Conservation (phyloP, 257 asterid species). For the Petrea volubilis region DNA sequence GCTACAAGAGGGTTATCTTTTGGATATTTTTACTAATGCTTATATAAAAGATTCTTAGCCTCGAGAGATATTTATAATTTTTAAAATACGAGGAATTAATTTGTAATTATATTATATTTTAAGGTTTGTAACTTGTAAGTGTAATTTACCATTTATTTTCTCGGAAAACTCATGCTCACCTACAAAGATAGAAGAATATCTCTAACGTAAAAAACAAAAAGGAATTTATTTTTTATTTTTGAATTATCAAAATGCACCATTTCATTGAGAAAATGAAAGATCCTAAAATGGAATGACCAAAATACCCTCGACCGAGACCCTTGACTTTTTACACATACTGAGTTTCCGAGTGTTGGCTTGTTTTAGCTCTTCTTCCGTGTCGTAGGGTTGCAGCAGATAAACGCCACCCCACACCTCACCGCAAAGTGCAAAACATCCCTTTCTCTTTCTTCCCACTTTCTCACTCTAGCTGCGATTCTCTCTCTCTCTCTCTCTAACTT, state of each 20-base stretch:
- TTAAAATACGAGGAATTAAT: too few relatives aligned
- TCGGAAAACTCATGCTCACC: too few relatives aligned
- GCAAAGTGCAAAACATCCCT: slow-evolving; percentile 18
- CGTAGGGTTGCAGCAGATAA: slow-evolving; percentile 91
- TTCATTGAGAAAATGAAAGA: not conserved
- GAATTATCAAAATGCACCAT: not conserved
- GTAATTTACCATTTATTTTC: too few relatives aligned
- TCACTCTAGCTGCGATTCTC: slow-evolving; percentile 22
- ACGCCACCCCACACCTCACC: slow-evolving; percentile 64
- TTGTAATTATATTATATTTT: too few relatives aligned
- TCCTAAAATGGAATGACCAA: slow-evolving; percentile 11
- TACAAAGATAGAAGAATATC: too few relatives aligned
- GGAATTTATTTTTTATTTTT: too few relatives aligned
- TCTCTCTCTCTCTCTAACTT: slow-evolving; percentile 20
- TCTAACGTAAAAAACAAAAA: too few relatives aligned
- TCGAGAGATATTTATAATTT: too few relatives aligned
- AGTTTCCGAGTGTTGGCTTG: not conserved
- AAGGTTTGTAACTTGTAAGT: too few relatives aligned
- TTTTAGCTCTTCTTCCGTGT: slow-evolving; percentile 19
- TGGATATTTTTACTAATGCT: too few relatives aligned
- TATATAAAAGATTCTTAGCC: too few relatives aligned
- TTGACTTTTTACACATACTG: slow-evolving; percentile 16
- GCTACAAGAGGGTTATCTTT: too few relatives aligned
- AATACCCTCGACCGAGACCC: slow-evolving; percentile 15
- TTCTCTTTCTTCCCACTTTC: slow-evolving; percentile 8